phyloP scores from a whole-genome alignment of 768 basidiomycete species.

The Cytidiella melzeri region DNA sequence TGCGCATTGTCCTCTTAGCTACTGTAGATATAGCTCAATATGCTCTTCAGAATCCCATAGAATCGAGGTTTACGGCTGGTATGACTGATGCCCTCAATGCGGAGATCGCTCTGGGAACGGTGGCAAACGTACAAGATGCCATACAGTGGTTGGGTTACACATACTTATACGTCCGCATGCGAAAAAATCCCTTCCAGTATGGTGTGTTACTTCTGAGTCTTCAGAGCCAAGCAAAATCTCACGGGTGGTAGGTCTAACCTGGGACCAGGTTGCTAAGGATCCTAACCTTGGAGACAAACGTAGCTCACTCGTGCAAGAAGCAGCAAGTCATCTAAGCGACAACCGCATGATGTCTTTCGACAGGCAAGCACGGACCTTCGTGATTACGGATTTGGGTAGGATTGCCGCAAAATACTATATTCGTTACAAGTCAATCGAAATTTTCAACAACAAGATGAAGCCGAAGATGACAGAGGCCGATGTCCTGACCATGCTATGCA shows the following conservation, averaged over 20 bases:
- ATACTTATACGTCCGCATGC: conserved; percentile 93
- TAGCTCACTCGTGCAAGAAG: conserved; percentile 54
- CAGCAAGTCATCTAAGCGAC: conserved; percentile 61
- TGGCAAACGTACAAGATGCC: conserved; percentile 79
- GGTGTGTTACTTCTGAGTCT: conserved; percentile 47
- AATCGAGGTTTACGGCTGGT: conserved; percentile 84
- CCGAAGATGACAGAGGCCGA: conserved; percentile 91
- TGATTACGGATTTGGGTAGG: conserved; percentile 85
- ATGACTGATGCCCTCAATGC: conserved; percentile 92
- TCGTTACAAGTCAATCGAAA: conserved; percentile 75
- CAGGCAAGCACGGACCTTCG: conserved; percentile 46
- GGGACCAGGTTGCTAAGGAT: conserved; percentile 64
- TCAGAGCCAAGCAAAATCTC: too few relatives aligned
- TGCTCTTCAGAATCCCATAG: conserved; percentile 76
- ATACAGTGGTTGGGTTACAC: conserved; percentile 96
- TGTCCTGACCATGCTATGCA: conserved; percentile 76
- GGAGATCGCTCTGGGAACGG: conserved; percentile 92
- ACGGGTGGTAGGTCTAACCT: conserved; percentile 76
- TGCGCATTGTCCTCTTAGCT: conserved; percentile 19
- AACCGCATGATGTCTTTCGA: conserved; percentile 83
- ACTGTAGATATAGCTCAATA: too few relatives aligned
- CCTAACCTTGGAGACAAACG: conserved; percentile 68
- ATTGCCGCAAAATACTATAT: conserved; percentile 98
- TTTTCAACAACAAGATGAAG: conserved; percentile 75
- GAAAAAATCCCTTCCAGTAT: conserved; percentile 82